Evolutionary conservation across 306 rosid genomes (phyloP).

Genomic region (Prunus dulcis): DNA sequence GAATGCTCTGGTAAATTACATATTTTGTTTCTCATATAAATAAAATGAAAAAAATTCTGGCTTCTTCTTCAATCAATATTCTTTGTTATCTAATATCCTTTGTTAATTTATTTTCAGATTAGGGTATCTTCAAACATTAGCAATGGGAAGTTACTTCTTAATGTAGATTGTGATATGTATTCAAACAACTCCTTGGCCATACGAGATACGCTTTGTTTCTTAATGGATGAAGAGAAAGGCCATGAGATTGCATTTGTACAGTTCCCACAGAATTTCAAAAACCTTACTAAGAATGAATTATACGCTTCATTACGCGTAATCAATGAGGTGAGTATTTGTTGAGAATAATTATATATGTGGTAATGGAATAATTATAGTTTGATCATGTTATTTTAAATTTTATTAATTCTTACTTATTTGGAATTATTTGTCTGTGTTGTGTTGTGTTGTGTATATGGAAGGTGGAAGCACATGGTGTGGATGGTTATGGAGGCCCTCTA

Average conservation of each 20-base stretch:
- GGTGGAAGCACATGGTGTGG: constrained; percentile 52
- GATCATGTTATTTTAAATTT: too few species aligned
- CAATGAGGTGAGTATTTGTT: constrained; percentile 18
- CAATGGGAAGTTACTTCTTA: constrained; percentile 56
- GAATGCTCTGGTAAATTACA: constrained; percentile 62
- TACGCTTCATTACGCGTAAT: constrained; percentile 26
- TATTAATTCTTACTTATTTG: not conserved
- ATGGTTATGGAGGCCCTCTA: constrained; percentile 54
- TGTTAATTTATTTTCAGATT: constrained; percentile 28
- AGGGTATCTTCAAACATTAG: constrained; percentile 71
- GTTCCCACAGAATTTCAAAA: constrained; percentile 53
- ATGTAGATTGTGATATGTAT: constrained; percentile 85
- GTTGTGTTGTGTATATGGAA: constrained; percentile 12
- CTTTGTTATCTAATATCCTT: not conserved
- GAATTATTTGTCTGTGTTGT: not conserved
- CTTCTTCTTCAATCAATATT: not conserved
- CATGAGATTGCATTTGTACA: constrained; percentile 66
- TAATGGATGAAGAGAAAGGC: constrained; percentile 72
- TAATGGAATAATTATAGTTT: too few species aligned
- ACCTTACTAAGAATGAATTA: constrained; percentile 57
- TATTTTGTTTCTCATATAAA: not conserved
- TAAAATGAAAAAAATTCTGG: too few species aligned
- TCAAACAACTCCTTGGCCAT: constrained; percentile 60
- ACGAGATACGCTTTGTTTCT: constrained; percentile 70
- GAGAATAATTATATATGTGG: too few species aligned